Base-by-base conservation (phyloP, 1,139 yeast species). In the Taiozyma sp. region DNA sequence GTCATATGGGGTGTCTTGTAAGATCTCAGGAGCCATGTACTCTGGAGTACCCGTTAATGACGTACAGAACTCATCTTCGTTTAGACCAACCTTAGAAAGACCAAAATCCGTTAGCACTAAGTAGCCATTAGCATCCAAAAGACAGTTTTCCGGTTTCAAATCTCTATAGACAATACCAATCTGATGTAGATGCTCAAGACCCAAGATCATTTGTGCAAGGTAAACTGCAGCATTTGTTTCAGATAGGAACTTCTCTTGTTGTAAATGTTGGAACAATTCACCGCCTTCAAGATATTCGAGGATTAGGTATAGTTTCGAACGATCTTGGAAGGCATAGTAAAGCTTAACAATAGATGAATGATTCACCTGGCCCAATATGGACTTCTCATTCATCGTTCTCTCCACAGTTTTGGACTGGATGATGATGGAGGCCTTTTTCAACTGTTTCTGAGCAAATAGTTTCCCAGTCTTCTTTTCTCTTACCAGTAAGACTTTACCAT, bases 11-110 rank as follows among this genome's bases (percentile, higher is more conserved):
- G 85, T 81, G 28, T 97, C 97, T 48, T 80, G 80, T 29, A 93
- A 70, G 34, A 93, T 87, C 66, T 93, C 98, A 1, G 99, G 99
- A 0, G 98, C 98, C 88, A 91, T 90, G 65, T 90, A 91, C 67
- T 90, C 97, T 0, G 96, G 95, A 0, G 97, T 91, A 0, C 98
- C 99, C 34, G 90, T 85, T 64, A 91, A 80, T 2, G 97, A 84
- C 60, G 80, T 86, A 65, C 79, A 84, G 42, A 49, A 76, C 29
- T 67, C 66, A 22, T 69, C 72, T 26, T 72, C 78, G 43, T 72
- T 75, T 34, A 74, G 70, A 2, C 86, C 79, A 22, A 84, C 90
- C 63, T 91, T 91, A 46, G 95, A 87, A 39, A 91, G 74, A 0
- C 98, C 98, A 69, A 91, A 91, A 68, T 91, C 98, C 0, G 98